A percentile compares a stretch with the other conserved stretches of the same genome.
phyloP scores from a whole-genome alignment of 768 basidiomycete species.

The Dendrothele bispora region DNA sequence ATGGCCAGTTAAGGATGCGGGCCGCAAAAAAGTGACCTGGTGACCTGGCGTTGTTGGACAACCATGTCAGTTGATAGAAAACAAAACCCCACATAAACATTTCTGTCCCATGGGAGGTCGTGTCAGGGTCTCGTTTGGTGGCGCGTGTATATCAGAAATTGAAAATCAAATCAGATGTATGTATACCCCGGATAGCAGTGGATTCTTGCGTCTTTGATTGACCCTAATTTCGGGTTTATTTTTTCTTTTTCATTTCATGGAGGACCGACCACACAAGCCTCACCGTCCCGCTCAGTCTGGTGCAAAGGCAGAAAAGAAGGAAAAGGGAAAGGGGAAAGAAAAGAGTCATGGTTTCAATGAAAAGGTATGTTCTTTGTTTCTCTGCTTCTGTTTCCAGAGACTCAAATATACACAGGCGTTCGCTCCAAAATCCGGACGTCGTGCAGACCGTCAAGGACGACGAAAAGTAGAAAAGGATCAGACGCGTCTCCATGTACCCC shows the following conservation, averaged over 20 bases:
- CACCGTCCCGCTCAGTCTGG: conserved; percentile 78
- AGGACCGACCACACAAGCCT: conserved; percentile 77
- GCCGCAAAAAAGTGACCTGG: too few relatives aligned
- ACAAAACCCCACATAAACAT: too few relatives aligned
- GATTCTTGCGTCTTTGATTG: too few relatives aligned
- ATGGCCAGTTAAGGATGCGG: too few relatives aligned
- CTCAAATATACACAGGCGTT: conserved; percentile 64
- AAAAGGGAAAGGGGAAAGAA: conserved; percentile 66
- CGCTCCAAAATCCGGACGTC: conserved; percentile 86
- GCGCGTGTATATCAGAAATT: too few relatives aligned
- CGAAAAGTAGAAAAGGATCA: conserved; percentile 93
- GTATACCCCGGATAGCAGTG: too few relatives aligned
- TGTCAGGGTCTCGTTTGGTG: too few relatives aligned
- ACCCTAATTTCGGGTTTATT: too few relatives aligned
- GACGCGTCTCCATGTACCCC: conserved; percentile 91
- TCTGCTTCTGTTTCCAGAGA: not conserved
- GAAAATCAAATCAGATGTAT: too few relatives aligned
- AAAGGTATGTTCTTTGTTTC: conserved; percentile 54
- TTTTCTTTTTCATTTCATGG: conserved; percentile 42
- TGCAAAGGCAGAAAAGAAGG: conserved; percentile 75
- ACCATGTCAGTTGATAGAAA: too few relatives aligned
- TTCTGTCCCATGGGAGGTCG: too few relatives aligned
- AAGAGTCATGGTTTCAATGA: conserved; percentile 84
- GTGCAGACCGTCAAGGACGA: conserved; percentile 86
- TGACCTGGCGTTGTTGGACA: too few relatives aligned